Evolutionary conservation across 371 early-diverging fungal species (phyloP), one percentile per base, ranked within the genome.

Genomic region (Syncephalastrum monosporum): DNA sequence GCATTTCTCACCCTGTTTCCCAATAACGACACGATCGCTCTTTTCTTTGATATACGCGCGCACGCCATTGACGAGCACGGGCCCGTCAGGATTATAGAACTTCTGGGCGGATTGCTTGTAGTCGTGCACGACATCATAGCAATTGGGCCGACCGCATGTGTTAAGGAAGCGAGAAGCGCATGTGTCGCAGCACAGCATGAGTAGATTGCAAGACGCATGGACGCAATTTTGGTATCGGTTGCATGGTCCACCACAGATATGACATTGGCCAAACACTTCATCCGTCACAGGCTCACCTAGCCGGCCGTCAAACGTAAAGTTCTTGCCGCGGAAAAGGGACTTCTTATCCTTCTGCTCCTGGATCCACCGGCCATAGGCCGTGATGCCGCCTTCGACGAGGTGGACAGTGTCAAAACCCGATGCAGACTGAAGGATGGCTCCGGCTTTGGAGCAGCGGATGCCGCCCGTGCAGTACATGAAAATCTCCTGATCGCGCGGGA

Each of bases 401-500:
- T 86, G 85, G 42, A 92, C 89, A 5, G 81, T 82, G 7, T 83
- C 63, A 56, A 85, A 86, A 6, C 90, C 91, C 12, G 82, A 69
- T 0, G 69, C 81, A 0, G 89, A 81, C 24, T 82, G 87, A 14
- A 92, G 73, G 16, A 91, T 81, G 4, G 92, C 91, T 6, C 90
- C 90, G 5, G 89, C 89, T 19, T 86, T 82, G 8, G 87, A 82
- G 55, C 90, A 90, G n/a, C 90, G 79, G 45, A 90, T 90, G 17
- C 90, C 90, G 24, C 92, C 90, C 23, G 92, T 91, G 69, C 92
- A 92, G 56, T 92, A 92, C 92, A 92, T 92, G 65, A 84, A 89
- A 5, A 92, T 79, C 17, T 86, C 85, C 64, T 88, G 75, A 33
- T 86, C 79, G 5, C 63, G 57, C 3, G 76, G 77, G 3, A 76